Percentiles rank a stretch among this genome's conserved stretches.
Conservation (phyloP, 192 early-diverging fungal genomes). For the Diversispora epigaea region DNA sequence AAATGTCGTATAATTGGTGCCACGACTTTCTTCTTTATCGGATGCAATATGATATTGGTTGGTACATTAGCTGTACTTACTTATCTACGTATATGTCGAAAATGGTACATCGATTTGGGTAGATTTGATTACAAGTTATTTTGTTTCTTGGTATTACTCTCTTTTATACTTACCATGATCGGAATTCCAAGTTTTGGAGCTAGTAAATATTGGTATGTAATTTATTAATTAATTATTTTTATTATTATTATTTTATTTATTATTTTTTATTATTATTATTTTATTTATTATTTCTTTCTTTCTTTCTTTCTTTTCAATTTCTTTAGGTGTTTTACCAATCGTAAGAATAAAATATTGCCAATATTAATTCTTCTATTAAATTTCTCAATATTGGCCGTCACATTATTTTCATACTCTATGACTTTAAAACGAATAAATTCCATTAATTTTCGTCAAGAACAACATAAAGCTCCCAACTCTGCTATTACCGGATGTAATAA, state of each 20-base stretch:
- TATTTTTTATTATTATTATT: not conserved
- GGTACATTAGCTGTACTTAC: conserved; percentile 6
- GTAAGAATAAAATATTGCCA: not conserved
- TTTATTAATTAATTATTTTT: too few relatives aligned
- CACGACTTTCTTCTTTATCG: conserved; percentile 2
- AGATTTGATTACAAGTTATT: conserved; percentile 11
- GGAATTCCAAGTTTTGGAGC: conserved; percentile 12
- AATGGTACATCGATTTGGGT: not conserved
- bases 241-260: too few relatives aligned
- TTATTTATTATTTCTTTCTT: not conserved
- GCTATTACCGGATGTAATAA: not conserved
- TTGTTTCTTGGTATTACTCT: not conserved
- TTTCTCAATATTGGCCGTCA: not conserved
- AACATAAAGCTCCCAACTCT: not conserved
- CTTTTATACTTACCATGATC: not conserved
- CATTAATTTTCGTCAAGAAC: not conserved
- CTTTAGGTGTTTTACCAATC: conserved; percentile 12
- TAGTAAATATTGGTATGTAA: conserved; percentile 20
- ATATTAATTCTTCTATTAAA: not conserved
- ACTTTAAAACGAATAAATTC: conserved; percentile 17
- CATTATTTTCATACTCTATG: not conserved
- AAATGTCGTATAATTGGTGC: conserved; percentile 9
- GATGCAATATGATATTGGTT: conserved; percentile 7
- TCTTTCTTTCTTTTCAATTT: not conserved
- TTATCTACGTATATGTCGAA: conserved; percentile 16